These are phyloP conservation scores for Talaromyces sp. DNA, from an alignment of 2,329 filamentous ascomycete species.

Conservation along the genomic window DNA sequence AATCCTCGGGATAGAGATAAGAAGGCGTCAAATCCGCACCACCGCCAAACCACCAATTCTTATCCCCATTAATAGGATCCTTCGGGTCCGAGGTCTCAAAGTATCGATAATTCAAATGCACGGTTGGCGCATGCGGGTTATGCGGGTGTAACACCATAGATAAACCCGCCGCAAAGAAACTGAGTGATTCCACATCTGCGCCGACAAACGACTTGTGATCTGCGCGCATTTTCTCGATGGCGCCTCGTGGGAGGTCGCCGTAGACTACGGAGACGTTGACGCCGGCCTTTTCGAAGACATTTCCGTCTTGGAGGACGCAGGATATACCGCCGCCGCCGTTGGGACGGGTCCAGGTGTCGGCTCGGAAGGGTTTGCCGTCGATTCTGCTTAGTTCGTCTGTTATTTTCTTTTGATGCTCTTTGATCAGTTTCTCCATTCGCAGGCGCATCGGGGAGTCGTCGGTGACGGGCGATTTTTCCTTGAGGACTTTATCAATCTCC, in stretches of 20 bases:
- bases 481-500: constrained; percentile 75
- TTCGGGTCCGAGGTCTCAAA: constrained; percentile 90
- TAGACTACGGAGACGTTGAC: constrained; percentile 96
- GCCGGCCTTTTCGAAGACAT: constrained; percentile 95
- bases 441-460: constrained; percentile 88
- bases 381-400: constrained; percentile 75
- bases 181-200: constrained; percentile 70
- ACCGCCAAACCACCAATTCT: constrained; percentile 94
- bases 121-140: constrained; percentile 95
- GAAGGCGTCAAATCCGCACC: constrained; percentile 88
- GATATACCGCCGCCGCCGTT: constrained; percentile 90
- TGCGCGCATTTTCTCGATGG: constrained; percentile 86
- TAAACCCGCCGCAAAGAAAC: constrained; percentile 92
- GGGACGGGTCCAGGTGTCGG: constrained; percentile 81
- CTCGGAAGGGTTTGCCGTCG: constrained; percentile 74
- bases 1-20: constrained; percentile 96
- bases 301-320: constrained; percentile 90
- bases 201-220: constrained; percentile 87
- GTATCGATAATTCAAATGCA: constrained; percentile 97
- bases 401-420: constrained; percentile 84
- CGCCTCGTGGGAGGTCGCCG: constrained; percentile 77
- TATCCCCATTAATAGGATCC: constrained; percentile 61
- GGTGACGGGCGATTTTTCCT: constrained; percentile 69
- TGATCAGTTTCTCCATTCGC: constrained; percentile 95
- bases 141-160: constrained; percentile 88